Evolutionary conservation across 495 filamentous ascomycete genomes (phyloP).

Genomic region (Penicillium paradoxum): DNA sequence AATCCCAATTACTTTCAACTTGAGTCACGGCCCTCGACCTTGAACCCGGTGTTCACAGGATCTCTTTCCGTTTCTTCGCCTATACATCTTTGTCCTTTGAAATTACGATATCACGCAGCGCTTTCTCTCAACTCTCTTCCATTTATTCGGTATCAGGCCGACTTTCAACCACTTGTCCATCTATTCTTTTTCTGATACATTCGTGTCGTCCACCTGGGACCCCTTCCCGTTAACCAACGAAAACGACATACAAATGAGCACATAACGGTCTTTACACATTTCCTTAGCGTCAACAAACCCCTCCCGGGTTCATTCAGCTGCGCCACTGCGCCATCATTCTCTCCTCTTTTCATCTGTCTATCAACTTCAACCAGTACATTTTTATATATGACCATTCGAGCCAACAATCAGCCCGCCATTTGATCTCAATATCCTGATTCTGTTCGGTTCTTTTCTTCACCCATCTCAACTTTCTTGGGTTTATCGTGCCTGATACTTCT

Average conservation of each 20-base stretch:
- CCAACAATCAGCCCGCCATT: conserved; percentile 32
- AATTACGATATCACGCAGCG: conserved; percentile 53
- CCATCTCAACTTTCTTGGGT: conserved; percentile 19
- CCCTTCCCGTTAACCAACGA: conserved; percentile 35
- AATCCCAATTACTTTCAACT: conserved; percentile 26
- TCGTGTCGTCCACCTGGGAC: conserved; percentile 30
- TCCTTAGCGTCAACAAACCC: conserved; percentile 48
- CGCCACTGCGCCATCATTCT: conserved; percentile 39
- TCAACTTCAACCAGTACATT: conserved; percentile 47
- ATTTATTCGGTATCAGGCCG: conserved; percentile 19
- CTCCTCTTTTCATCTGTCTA: conserved; percentile 54
- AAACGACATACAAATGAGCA: conserved; percentile 57
- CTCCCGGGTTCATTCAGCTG: conserved; percentile 40
- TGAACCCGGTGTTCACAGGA: conserved; percentile 44
- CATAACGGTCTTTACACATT: conserved; percentile 59
- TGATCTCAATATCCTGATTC: conserved; percentile 12
- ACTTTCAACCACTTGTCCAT: conserved; percentile 30
- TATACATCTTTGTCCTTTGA: conserved; percentile 26
- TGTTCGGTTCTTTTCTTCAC: conserved; percentile 21
- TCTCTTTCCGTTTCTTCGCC: conserved; percentile 24
- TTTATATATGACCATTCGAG: conserved; percentile 60
- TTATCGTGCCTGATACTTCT: conserved; percentile 31
- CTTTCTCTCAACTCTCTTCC: conserved; percentile 23
- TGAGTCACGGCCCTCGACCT: conserved; percentile 37
- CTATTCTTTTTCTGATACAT: conserved; percentile 33